These are phyloP conservation scores for Davidsoniella neocaledoniae DNA, from an alignment of 2,329 filamentous ascomycete genomes.

Conservation along the genomic window DNA sequence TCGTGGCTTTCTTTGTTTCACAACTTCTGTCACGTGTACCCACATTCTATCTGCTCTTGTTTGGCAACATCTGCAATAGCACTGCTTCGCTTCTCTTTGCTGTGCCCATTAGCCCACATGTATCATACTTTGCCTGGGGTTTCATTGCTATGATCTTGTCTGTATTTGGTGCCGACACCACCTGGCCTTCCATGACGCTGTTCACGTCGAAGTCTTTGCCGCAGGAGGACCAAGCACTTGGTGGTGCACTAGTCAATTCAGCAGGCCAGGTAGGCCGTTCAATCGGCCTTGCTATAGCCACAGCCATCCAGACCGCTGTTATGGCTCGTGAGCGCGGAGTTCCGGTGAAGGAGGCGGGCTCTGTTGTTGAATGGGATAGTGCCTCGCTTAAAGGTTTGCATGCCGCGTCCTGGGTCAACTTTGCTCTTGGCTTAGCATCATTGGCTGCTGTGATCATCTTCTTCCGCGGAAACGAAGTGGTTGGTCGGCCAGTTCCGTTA, in stretches of 20 bases:
- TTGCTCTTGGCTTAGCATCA: conserved; percentile 28
- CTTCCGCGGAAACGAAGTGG: conserved; percentile 35
- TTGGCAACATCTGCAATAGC: conserved; percentile 38
- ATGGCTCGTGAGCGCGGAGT: conserved; percentile 32
- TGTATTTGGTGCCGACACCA: conserved; percentile 49
- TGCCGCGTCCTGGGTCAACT: conserved; percentile 35
- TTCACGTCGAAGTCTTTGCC: conserved; percentile 48
- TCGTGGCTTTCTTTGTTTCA: conserved; percentile 39
- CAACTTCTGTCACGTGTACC: conserved; percentile 40
- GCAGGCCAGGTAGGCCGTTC: conserved; percentile 48
- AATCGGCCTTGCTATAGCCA: conserved; percentile 47
- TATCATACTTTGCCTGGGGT: conserved; percentile 50
- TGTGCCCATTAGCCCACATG: conserved; percentile 40
- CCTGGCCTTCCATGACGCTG: conserved; percentile 48
- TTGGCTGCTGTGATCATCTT: conserved; percentile 28
- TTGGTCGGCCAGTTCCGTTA: conserved; percentile 20
- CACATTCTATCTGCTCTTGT: conserved; percentile 38
- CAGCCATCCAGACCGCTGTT: conserved; percentile 46
- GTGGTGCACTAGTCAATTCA: conserved; percentile 51
- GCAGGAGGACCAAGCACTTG: conserved; percentile 46
- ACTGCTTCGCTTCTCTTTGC: conserved; percentile 44
- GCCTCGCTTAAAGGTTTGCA: conserved; percentile 31
- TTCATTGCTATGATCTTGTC: conserved; percentile 49
- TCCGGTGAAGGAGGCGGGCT: conserved; percentile 26
- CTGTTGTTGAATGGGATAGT: conserved; percentile 26